Conservation (phyloP, 202 grass and related monocot species). For the Saccharum hybrid region DNA sequence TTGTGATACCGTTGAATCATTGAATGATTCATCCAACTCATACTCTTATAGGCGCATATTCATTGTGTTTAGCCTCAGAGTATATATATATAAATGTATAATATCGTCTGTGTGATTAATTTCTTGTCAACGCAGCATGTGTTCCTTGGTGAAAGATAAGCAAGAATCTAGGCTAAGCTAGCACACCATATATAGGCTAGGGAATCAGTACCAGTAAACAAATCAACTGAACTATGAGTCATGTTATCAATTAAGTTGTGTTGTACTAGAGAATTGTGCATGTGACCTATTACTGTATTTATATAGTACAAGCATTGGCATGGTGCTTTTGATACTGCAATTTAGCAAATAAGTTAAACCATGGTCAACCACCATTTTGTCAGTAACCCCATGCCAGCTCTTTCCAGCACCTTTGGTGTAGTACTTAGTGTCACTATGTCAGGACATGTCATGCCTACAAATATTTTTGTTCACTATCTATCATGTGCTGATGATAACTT, state of each 20-base stretch:
- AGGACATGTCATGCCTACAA: conserved; percentile 9
- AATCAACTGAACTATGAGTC: conserved; percentile 12
- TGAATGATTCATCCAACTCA: no score
- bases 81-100: background rate
- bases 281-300: background rate
- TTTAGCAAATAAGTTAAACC: background rate
- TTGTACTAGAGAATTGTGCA: conserved; percentile 14
- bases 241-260: conserved; percentile 16
- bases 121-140: conserved; percentile 43
- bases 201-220: background rate
- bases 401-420: background rate
- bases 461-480: background rate
- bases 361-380: conserved; percentile 38
- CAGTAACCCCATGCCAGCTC: conserved; percentile 34
- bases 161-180: conserved; percentile 49
- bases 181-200: background rate
- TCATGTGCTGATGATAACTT: conserved; percentile 38
- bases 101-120: background rate
- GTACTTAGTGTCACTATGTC: conserved; percentile 14
- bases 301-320: no score
- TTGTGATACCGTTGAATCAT: background rate
- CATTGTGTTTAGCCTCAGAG: no score
- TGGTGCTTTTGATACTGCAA: background rate
- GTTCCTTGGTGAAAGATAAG: conserved; percentile 44
- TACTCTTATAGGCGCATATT: no score